Evolutionary conservation across 139 green algal species (phyloP).

Genomic region (Asterochloris sp.): DNA sequence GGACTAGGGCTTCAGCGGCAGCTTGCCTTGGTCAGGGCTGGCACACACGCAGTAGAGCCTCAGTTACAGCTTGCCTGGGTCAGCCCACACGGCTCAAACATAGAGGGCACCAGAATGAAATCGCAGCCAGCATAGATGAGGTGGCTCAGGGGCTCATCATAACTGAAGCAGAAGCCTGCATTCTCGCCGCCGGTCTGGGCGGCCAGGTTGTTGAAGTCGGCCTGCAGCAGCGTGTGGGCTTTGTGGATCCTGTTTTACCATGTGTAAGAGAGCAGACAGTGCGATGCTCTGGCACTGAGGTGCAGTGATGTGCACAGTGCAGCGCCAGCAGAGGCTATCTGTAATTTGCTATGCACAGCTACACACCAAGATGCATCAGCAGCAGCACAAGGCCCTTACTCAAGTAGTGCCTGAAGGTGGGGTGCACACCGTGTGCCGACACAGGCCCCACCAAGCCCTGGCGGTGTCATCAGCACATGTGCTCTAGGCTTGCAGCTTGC

Average conservation of each 20-base stretch:
- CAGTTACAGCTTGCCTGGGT: conserved; percentile 54
- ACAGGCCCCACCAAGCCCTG: not conserved
- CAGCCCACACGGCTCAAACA: conserved; percentile 92
- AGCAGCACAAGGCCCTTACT: no score
- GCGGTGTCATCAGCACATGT: not conserved
- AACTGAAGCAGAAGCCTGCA: conserved; percentile 66
- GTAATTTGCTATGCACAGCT: no score
- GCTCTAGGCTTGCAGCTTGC: not conserved
- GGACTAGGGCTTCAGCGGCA: no score
- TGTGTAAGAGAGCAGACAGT: no score
- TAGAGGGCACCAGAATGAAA: conserved; percentile 94
- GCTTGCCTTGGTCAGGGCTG: not conserved
- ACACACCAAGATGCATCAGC: no score
- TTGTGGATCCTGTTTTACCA: no score
- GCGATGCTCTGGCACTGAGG: not conserved
- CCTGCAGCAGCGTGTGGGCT: conserved; percentile 26
- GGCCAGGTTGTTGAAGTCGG: conserved; percentile 41
- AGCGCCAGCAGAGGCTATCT: no score
- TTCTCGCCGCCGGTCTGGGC: conserved; percentile 41
- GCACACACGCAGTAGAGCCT: not conserved
- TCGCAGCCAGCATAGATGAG: conserved; percentile 84
- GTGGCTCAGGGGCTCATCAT: conserved; percentile 79
- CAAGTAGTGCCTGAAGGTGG: no score
- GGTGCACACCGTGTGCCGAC: no score
- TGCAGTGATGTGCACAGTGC: not conserved